Conservation (phyloP, 768 basidiomycete genomes). For the Rhodotorula babjevae region DNA sequence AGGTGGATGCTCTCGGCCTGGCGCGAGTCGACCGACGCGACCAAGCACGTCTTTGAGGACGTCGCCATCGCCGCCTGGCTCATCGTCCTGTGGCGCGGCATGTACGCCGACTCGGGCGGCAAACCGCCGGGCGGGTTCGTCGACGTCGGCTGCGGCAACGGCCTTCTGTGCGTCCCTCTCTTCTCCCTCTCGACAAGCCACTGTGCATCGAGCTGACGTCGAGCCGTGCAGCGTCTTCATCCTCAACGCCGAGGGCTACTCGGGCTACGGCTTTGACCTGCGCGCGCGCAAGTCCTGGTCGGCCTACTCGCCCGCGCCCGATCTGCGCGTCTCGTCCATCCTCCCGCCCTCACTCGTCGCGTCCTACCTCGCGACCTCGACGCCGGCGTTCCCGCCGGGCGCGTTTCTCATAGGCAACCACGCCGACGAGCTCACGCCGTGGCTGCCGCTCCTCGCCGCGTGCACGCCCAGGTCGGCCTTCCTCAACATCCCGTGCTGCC, state of each 20-base stretch:
- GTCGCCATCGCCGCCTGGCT: conserved; percentile 91
- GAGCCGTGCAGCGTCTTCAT: conserved; percentile 19
- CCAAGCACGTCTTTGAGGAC: conserved; percentile 92
- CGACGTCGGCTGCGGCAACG: conserved; percentile 93
- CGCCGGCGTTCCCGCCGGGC: conserved; percentile 48
- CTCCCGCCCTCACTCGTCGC: conserved; percentile 1
- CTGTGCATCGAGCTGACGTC: too few relatives aligned
- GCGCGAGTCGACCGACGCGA: conserved; percentile 76
- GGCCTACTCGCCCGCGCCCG: conserved; percentile 63
- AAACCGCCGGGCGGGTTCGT: conserved; percentile 74
- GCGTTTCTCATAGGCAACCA: conserved; percentile 89
- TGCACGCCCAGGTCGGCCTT: conserved; percentile 47
- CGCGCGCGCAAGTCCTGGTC: conserved; percentile 79
- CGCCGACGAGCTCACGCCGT: conserved; percentile 92
- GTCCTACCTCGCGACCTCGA: not conserved
- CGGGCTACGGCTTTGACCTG: conserved; percentile 77
- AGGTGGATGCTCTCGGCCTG: conserved; percentile 57
- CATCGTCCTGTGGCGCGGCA: conserved; percentile 82
- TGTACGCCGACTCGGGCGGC: conserved; percentile 50
- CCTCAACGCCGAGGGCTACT: conserved; percentile 57
- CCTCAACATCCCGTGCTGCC: conserved; percentile 74
- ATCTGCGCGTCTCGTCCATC: conserved; percentile 26
- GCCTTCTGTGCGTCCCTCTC: conserved; percentile 58
- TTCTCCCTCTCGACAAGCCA: not conserved
- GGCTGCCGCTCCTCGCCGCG: conserved; percentile 78